These are phyloP conservation scores for Hortaea sp. DNA, from an alignment of 2,329 filamentous ascomycete species.

Conservation along the genomic window DNA sequence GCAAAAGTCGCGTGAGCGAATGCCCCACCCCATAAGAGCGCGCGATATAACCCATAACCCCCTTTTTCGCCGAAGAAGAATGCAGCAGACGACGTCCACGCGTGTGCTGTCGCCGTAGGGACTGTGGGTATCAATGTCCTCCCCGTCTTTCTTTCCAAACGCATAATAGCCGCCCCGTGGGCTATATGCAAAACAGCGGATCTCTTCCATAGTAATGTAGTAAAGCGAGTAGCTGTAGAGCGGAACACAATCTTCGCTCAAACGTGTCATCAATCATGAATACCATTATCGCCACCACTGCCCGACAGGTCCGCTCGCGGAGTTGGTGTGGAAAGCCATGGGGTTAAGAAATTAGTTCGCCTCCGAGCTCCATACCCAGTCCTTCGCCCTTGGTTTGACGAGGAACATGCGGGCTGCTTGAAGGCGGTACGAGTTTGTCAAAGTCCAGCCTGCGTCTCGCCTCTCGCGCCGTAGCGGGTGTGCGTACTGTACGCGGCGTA, in stretches of 20 bases:
- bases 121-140: slow-evolving; percentile 5
- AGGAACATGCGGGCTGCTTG: slow-evolving; percentile 30
- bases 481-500: slow-evolving; percentile 52
- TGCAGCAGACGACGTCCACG: background rate
- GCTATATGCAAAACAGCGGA: no score
- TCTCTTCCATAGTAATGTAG: background rate
- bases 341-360: slow-evolving; percentile 39
- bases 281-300: slow-evolving; percentile 3
- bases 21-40: background rate
- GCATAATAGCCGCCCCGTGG: no score
- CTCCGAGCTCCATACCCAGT: slow-evolving; percentile 56
- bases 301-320: background rate
- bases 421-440: slow-evolving; percentile 57
- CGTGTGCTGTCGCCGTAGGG: slow-evolving; percentile 2
- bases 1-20: background rate
- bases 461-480: slow-evolving; percentile 58
- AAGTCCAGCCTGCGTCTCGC: slow-evolving; percentile 73
- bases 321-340: background rate
- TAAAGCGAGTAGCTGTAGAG: no score
- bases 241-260: background rate
- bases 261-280: slow-evolving; percentile 5
- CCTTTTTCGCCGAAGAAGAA: background rate
- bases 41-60: no score
- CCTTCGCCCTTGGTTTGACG: slow-evolving; percentile 30
- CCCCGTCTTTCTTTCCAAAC: background rate